Base-by-base conservation (phyloP, 495 filamentous ascomycete species). In the Schizothecium vesticola region DNA sequence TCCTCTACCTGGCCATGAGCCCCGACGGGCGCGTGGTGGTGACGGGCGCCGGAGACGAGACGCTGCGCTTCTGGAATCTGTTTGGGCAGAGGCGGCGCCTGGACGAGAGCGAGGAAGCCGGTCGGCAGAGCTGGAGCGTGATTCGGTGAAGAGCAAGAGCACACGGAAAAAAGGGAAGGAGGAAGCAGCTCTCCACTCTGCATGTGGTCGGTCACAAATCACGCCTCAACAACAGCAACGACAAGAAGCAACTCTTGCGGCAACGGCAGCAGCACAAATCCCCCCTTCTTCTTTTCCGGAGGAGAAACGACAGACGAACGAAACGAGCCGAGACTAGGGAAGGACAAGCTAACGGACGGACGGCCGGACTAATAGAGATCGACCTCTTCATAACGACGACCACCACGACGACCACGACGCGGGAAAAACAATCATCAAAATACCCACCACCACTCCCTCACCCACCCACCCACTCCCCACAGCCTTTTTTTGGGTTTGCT, bases 31-130 rank as follows among this genome's bases (percentile, higher is more conserved):
- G 92, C 72, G 91, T 91, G 8, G 91, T 99, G 29, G 95, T 99
- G 12, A 99, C 95, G 0, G 95, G 95, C 25, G 96, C 96, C 8
- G 95, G 95, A 3, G 95, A 99, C 71, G 95, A 99, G 79, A 99
- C 95, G 1, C 79, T 99, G 65, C 79, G 95, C 61, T 98, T 99
- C 82, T 99, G 95, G 95, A 95, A 95, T 73, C 92, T 94, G 22
- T 98, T 98, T 73, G 84, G 80, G 9, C 81, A 86, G 85, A 80
- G 90, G 82, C 83, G 84, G 88, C 76, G 82, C 79, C 67, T 81
- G 86, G 80, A 80, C 59, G 80, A 81, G 33, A 80, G 79, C 68
- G 84, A 78, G 59, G 82, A 67, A 4, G 71, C 61, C 5, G 61
- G 80, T 60, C 86, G 83, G 65, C 83, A 85, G 16, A 88, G 90